phyloP scores from a whole-genome alignment of 23 red algal genomes.

The Gracilaria caudata region DNA sequence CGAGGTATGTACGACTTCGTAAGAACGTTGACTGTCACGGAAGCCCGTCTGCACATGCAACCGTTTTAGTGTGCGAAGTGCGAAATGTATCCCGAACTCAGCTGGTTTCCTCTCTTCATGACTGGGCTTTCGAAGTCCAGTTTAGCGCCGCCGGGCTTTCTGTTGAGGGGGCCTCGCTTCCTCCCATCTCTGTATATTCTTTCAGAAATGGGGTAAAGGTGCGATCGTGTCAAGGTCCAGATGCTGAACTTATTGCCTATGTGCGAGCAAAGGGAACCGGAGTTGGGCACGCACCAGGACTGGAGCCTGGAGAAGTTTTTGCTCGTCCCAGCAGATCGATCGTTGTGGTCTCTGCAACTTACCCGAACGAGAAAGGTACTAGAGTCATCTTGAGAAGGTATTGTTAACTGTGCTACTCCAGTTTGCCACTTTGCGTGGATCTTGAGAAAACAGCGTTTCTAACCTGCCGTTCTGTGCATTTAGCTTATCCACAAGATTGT shows the following conservation, averaged over 20 bases:
- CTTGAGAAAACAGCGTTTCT: neutral
- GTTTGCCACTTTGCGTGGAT: neutral
- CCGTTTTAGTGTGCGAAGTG: constrained; percentile 6
- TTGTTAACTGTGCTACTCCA: neutral
- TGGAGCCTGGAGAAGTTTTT: neutral
- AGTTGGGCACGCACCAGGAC: neutral
- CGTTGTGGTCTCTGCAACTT: constrained; percentile 8
- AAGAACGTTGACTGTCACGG: neutral
- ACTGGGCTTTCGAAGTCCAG: constrained; percentile 28
- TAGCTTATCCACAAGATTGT: constrained; percentile 4
- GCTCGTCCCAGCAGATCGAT: neutral
- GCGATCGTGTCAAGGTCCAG: neutral
- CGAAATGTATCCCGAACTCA: neutral
- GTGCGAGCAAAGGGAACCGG: constrained; percentile 1
- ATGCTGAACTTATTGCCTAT: constrained; percentile 10
- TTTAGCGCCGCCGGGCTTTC: neutral
- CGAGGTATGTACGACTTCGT: constrained; percentile 10
- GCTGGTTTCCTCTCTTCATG: neutral
- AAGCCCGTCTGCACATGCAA: neutral
- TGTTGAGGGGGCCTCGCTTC: neutral
- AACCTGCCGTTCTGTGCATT: neutral
- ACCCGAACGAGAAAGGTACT: neutral
- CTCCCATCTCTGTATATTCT: constrained; percentile 3
- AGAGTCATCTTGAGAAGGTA: constrained; percentile 29
- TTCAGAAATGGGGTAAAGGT: neutral